Evolutionary conservation across 1,284 basidiomycete species (phyloP).

Genomic region (Cystobasidium sp.): DNA sequence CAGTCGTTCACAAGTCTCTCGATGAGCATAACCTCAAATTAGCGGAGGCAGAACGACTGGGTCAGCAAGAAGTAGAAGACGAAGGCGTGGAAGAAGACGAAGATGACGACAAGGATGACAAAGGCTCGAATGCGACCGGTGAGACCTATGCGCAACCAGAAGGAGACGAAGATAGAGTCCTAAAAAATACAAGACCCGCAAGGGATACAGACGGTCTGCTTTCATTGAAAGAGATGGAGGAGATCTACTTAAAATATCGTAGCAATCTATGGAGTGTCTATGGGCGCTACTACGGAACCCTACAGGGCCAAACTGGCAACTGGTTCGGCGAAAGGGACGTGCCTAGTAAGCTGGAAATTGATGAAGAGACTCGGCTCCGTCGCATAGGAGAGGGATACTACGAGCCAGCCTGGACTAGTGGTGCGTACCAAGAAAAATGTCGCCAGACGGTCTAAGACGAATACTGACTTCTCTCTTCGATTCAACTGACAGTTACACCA

Average conservation of each 20-base stretch:
- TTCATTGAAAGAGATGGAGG: constrained; percentile 65
- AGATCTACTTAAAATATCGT: constrained; percentile 59
- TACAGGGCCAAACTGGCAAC: constrained; percentile 14
- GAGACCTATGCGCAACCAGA: constrained; percentile 48
- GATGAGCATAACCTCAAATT: constrained; percentile 63
- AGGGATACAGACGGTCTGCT: constrained; percentile 72
- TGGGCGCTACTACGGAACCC: constrained; percentile 19
- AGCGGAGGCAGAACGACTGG: constrained; percentile 44
- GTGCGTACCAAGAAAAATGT: constrained; percentile 1
- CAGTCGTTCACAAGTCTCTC: constrained; percentile 79
- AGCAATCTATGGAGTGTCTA: constrained; percentile 24
- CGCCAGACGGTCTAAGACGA: background rate
- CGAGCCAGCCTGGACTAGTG: constrained; percentile 38
- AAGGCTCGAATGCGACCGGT: constrained; percentile 44
- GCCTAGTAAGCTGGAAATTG: background rate
- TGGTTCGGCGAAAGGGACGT: constrained; percentile 28
- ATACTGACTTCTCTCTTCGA: background rate
- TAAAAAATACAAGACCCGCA: constrained; percentile 75
- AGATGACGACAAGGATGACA: constrained; percentile 65
- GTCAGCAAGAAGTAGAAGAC: constrained; percentile 27
- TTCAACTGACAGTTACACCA: constrained; percentile 45
- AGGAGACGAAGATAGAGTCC: constrained; percentile 70
- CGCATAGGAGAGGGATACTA: constrained; percentile 30
- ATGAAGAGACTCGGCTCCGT: constrained; percentile 14
- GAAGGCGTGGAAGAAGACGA: constrained; percentile 51